phyloP scores from a whole-genome alignment of 208 protist species.

The Acanthamoeba castellanii region DNA sequence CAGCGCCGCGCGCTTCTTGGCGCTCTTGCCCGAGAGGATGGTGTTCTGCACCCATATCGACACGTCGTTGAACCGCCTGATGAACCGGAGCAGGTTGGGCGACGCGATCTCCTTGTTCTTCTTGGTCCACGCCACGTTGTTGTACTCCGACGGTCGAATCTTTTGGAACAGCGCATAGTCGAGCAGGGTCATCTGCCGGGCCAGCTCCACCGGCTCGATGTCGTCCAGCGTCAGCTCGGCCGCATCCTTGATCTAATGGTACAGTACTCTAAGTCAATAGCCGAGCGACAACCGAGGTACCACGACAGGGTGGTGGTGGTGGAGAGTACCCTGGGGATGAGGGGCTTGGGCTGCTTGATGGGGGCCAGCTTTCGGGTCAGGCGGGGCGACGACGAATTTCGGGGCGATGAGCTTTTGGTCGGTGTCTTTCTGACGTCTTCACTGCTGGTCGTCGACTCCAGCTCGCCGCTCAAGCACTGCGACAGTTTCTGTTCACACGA shows the following conservation, averaged over 20 bases:
- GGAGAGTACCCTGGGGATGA: slow-evolving; percentile 18
- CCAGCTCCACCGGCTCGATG: slow-evolving; percentile 54
- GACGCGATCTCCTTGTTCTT: slow-evolving; percentile 7
- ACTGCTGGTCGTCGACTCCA: background rate
- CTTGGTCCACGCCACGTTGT: slow-evolving; percentile 31
- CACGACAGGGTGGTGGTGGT: background rate
- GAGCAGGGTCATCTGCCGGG: slow-evolving; percentile 59
- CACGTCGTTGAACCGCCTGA: slow-evolving; percentile 56
- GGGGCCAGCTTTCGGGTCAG: background rate
- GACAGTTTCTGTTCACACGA: background rate
- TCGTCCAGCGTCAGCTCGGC: slow-evolving; percentile 36
- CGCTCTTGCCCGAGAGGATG: slow-evolving; percentile 66
- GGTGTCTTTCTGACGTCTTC: background rate
- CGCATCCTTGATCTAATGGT: background rate
- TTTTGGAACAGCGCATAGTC: slow-evolving; percentile 41
- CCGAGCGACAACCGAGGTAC: background rate
- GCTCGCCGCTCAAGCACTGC: background rate
- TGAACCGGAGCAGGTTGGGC: slow-evolving; percentile 33
- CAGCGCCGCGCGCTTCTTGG: slow-evolving; percentile 40
- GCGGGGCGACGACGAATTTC: background rate
- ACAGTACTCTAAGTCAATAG: background rate
- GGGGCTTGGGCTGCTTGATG: slow-evolving; percentile 28
- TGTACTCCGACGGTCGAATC: slow-evolving; percentile 33
- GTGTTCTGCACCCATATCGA: slow-evolving; percentile 45
- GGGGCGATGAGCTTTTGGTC: background rate